Evolutionary conservation across 2,329 filamentous ascomycete genomes (phyloP).

Genomic region (Zasmidium angulare): DNA sequence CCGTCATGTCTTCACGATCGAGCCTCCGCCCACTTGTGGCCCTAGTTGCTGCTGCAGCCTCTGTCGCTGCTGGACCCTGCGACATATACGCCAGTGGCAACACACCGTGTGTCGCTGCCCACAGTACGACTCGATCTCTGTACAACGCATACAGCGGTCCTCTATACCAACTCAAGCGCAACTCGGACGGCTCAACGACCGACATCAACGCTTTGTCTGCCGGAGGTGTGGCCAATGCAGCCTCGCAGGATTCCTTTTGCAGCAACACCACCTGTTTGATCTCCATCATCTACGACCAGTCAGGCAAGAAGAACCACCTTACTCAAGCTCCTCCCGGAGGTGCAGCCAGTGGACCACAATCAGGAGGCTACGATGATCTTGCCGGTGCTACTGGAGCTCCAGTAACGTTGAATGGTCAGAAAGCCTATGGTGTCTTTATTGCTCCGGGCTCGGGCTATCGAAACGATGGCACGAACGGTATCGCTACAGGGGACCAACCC

Average conservation of each 20-base stretch:
- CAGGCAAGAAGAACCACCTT: constrained; percentile 61
- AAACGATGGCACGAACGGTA: constrained; percentile 55
- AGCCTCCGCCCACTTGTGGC: constrained; percentile 9
- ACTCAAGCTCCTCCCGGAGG: constrained; percentile 59
- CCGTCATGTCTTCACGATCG: constrained; percentile 15
- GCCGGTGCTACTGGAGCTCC: constrained; percentile 61
- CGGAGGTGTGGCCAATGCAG: constrained; percentile 63
- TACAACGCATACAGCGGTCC: constrained; percentile 55
- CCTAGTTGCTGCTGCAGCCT: constrained; percentile 11
- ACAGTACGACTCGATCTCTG: constrained; percentile 64
- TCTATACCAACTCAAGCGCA: constrained; percentile 62
- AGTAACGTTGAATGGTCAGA: constrained; percentile 57
- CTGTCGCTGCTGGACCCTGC: constrained; percentile 54
- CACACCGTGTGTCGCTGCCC: constrained; percentile 64
- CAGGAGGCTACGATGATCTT: constrained; percentile 59
- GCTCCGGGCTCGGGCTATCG: constrained; percentile 64
- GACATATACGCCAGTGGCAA: constrained; percentile 60
- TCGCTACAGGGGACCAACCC: constrained; percentile 55
- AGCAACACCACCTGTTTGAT: constrained; percentile 62
- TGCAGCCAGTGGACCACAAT: constrained; percentile 56
- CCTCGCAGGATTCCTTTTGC: constrained; percentile 61
- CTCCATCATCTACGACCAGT: constrained; percentile 64
- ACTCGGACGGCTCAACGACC: constrained; percentile 51
- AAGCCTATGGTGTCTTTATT: constrained; percentile 64
- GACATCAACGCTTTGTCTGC: constrained; percentile 54